Base-by-base conservation (phyloP, 192 early-diverging fungal species). In the Mortierella antarctica region DNA sequence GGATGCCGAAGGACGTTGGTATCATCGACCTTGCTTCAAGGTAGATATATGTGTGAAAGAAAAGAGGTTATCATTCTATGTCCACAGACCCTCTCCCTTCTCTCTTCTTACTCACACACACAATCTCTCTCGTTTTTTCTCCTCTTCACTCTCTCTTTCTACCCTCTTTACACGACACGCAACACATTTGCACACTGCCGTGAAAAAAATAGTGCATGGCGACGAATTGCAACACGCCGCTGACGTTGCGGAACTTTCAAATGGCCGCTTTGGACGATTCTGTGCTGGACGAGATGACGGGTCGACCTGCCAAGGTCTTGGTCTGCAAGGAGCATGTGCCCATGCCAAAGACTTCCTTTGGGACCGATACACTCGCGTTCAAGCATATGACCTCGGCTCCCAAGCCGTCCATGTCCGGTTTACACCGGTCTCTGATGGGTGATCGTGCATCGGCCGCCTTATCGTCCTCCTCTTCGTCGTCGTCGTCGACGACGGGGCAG, bases 241-340 rank as follows among this genome's bases (percentile, higher is more conserved):
- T 80, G 39, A 72, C 63, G 13, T 54, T 72, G 7, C 70, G 65
- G 10, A 72, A 40, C 39, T 72, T 80, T 14, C 77, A 80, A n/a
- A 62, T 80, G 59, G 70, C 77, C 1, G 77, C 77, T 2, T 46
- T 80, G 5, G 70, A 72, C 23, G 54, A 68, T 11, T 54, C 63
- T 13, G 60, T 45, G 0, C 20, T 80, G 1, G 77, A 80, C 45
- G 51, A 49, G 0, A 17, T 55, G 23, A 80, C 77, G 11, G 17
- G 48, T 9, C 62, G 70, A 7, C 77, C 77, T 5, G 8, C 47
- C 5, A 80, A 80, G 70, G 77, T 72, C 47, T 59, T 80, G 5
- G 77, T 80, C 53, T 80, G 77, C 54, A 80, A 72, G 49, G 70
- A 80, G 1, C 77, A 80, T 12, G 65, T 80, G 12, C 70, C 77